Evolutionary conservation across 1,284 basidiomycete species (phyloP).

Genomic region (Amylostereum areolatum): DNA sequence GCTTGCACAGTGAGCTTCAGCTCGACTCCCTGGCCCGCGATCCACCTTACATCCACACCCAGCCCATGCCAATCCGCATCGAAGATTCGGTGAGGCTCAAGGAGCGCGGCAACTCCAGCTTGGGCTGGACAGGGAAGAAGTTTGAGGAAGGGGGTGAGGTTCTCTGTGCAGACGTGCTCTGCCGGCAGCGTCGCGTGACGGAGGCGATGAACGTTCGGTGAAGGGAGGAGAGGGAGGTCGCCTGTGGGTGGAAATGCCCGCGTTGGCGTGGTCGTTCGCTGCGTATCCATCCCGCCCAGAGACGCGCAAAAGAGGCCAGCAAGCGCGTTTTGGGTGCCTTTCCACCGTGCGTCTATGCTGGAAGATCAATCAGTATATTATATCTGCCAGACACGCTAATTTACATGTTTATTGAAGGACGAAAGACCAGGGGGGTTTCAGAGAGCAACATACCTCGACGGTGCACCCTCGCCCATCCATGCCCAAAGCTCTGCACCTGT

Average conservation of each 20-base stretch:
- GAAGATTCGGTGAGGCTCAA: slow-evolving; percentile 85
- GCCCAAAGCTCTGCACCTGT: slow-evolving; percentile 88
- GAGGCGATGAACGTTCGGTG: slow-evolving; percentile 39
- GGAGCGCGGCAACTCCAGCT: slow-evolving; percentile 83
- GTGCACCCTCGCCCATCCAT: slow-evolving; percentile 69
- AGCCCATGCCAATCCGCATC: slow-evolving; percentile 87
- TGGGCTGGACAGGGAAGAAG: slow-evolving; percentile 88
- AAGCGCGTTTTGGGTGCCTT: slow-evolving; percentile 79
- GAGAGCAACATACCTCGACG: slow-evolving; percentile 38
- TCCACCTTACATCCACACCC: slow-evolving; percentile 69
- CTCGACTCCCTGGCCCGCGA: slow-evolving; percentile 46
- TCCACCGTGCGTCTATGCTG: slow-evolving; percentile 77
- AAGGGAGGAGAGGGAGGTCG: slow-evolving; percentile 44
- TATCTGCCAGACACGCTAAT: neutral
- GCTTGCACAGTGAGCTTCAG: slow-evolving; percentile 77
- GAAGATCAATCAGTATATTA: neutral
- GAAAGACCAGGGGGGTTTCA: neutral
- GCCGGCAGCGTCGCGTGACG: slow-evolving; percentile 77
- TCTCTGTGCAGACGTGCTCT: slow-evolving; percentile 92
- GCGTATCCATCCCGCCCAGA: slow-evolving; percentile 69
- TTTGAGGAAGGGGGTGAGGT: slow-evolving; percentile 92
- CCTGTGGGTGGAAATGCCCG: slow-evolving; percentile 57
- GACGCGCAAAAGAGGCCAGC: slow-evolving; percentile 95
- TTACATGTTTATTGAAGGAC: too few species aligned
- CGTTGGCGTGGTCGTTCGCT: slow-evolving; percentile 62